These are phyloP conservation scores for Aspergillus ochraceoroseus DNA, from an alignment of 2,329 filamentous ascomycete species.

Conservation along the genomic window DNA sequence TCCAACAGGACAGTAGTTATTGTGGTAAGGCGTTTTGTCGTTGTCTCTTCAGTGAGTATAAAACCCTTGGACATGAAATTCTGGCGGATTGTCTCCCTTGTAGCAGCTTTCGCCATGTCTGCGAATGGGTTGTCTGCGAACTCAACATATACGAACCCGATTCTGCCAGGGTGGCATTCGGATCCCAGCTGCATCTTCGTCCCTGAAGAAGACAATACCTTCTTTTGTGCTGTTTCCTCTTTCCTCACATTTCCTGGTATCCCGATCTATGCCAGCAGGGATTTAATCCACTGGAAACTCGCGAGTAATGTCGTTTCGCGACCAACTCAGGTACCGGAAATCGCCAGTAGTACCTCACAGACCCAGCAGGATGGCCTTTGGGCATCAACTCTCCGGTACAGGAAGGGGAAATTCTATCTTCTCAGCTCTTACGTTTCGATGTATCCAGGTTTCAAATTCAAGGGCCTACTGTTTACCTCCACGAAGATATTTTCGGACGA, in stretches of 20 bases:
- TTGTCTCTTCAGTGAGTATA: background rate
- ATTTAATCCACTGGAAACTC: conserved; percentile 30
- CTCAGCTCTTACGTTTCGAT: conserved; percentile 24
- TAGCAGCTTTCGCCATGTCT: background rate
- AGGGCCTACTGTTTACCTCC: too few relatives aligned
- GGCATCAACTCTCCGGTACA: conserved; percentile 40
- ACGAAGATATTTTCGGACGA: too few relatives aligned
- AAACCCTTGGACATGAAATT: background rate
- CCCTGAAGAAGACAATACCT: conserved; percentile 31
- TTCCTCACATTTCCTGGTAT: conserved; percentile 46
- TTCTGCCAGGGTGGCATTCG: conserved; percentile 46
- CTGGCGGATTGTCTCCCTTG: too few relatives aligned
- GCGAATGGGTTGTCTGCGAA: background rate
- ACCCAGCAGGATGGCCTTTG: conserved; percentile 36
- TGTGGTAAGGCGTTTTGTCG: too few relatives aligned
- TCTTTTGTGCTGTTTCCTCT: conserved; percentile 45
- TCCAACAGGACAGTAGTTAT: too few relatives aligned
- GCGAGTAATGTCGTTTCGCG: conserved; percentile 23
- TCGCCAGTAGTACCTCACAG: conserved; percentile 20
- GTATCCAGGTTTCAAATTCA: conserved; percentile 14
- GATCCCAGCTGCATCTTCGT: conserved; percentile 47
- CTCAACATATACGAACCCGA: conserved; percentile 21
- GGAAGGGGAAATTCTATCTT: conserved; percentile 41
- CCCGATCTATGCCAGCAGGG: conserved; percentile 44
- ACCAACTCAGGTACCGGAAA: conserved; percentile 35